phyloP scores from a whole-genome alignment of 208 protist species.

The Acanthamoeba culbertsoni region DNA sequence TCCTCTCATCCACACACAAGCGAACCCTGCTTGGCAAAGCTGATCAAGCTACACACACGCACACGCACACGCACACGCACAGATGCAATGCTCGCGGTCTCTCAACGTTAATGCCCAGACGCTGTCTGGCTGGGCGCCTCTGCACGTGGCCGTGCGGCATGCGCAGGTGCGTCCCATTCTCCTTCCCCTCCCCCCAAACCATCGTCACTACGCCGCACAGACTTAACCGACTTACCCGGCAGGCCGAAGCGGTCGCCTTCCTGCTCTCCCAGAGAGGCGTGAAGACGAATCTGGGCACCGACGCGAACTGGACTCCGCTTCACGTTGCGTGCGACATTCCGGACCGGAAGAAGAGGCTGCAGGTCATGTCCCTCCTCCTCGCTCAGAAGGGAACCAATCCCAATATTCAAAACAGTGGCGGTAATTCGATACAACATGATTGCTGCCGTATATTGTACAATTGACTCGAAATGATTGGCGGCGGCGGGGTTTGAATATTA shows the following conservation, averaged over 20 bases:
- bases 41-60: no score
- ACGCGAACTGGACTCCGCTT: not conserved
- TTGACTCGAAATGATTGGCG: no score
- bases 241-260: not conserved
- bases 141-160: constrained; percentile 15
- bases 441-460: no score
- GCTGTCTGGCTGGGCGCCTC: not conserved
- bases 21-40: no score
- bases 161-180: not conserved
- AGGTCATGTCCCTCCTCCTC: not conserved
- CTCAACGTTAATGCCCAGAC: constrained; percentile 20
- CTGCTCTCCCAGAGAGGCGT: not conserved
- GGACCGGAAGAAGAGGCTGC: not conserved
- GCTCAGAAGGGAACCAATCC: constrained; percentile 23
- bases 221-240: no score
- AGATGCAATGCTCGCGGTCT: not conserved
- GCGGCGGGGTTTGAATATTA: no score
- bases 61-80: not conserved
- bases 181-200: not conserved
- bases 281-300: constrained; percentile 30
- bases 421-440: no score
- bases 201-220: not conserved
- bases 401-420: constrained; percentile 28
- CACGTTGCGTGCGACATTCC: not conserved
- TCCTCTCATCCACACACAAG: no score